phyloP scores from a whole-genome alignment of 371 early-diverging fungal species.

The Umbelopsis sp. region DNA sequence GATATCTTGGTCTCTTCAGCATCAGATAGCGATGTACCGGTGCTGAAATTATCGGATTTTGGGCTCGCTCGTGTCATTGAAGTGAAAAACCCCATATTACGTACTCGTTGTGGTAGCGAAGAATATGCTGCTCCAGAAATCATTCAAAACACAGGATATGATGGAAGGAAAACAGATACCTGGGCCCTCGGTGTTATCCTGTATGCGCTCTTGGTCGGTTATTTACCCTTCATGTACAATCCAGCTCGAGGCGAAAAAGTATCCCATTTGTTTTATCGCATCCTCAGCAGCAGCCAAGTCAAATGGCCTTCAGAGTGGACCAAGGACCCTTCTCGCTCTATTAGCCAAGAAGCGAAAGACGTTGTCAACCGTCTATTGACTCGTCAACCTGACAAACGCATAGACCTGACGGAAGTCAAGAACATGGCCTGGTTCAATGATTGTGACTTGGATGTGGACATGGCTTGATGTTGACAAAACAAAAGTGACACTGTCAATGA shows the following conservation, averaged over 20 bases:
- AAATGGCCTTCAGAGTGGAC: conserved; percentile 44
- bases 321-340: conserved; percentile 20
- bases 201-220: conserved; percentile 61
- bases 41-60: conserved; percentile 73
- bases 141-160: conserved; percentile 65
- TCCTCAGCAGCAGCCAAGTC: conserved; percentile 41
- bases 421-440: conserved; percentile 39
- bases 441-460: conserved; percentile 6
- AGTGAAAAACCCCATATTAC: conserved; percentile 43
- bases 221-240: conserved; percentile 60
- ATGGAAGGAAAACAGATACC: conserved; percentile 67
- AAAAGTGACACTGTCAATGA: too few relatives aligned
- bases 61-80: conserved; percentile 65
- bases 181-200: conserved; percentile 79
- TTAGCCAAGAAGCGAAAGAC: conserved; percentile 35
- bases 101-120: conserved; percentile 71
- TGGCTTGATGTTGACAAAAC: not conserved
- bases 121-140: conserved; percentile 91
- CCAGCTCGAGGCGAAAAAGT: conserved; percentile 44
- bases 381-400: conserved; percentile 43
- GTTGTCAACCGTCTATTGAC: conserved; percentile 44
- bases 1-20: conserved; percentile 40
- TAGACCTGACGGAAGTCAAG: conserved; percentile 37
- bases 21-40: conserved; percentile 38
- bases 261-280: conserved; percentile 52